Base-by-base conservation (phyloP, 2,329 filamentous ascomycete genomes). In the Fusarium begoniae region DNA sequence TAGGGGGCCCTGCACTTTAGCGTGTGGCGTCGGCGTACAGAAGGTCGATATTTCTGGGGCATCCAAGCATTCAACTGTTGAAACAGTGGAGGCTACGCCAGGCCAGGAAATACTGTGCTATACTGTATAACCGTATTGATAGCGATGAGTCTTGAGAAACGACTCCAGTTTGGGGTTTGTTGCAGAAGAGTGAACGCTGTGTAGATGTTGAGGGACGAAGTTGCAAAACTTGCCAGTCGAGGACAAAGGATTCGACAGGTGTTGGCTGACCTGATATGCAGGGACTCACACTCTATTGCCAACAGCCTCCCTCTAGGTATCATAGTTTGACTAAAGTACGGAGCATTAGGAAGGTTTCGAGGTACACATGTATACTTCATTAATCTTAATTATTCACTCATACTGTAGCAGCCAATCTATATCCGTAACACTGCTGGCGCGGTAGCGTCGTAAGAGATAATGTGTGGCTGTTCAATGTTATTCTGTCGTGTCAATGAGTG, bases 31-130 rank as follows among this genome's bases (percentile, higher is more conserved):
- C 45, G 69, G 69, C 59, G 69, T 70, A 58, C 59, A 75, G 73
- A 73, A 75, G 69, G 54, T 63, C 57, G 59, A 61, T 67, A 67
- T 68, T 74, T 75, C 73, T 75, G 73, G 73, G 66, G 73, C 69
- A 67, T 56, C 41, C 59, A 50, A 75, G 50, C 58, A 59, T 32
- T 48, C 45, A 51, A 55, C 40, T 63, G 61, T 68, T 74, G 69
- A 68, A 71, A 75, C 73, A 62, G 45, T 30, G 45, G 45, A 48
- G 62, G 48, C 58, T 58, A 66, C 56, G 58, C 69, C 60, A 45
- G 63, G 15, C 47, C 55, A 51, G 43, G 28, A 53, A 51, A 56
- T 56, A 60, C 53, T 66, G 66, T 54, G 38, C 53, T 54, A 22
- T 70, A 70, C 59, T 30, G 26, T 48, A 22, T 48, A 30, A 28